phyloP scores from a whole-genome alignment of 306 rosid genomes.

The Cucurbita ficifolia region DNA sequence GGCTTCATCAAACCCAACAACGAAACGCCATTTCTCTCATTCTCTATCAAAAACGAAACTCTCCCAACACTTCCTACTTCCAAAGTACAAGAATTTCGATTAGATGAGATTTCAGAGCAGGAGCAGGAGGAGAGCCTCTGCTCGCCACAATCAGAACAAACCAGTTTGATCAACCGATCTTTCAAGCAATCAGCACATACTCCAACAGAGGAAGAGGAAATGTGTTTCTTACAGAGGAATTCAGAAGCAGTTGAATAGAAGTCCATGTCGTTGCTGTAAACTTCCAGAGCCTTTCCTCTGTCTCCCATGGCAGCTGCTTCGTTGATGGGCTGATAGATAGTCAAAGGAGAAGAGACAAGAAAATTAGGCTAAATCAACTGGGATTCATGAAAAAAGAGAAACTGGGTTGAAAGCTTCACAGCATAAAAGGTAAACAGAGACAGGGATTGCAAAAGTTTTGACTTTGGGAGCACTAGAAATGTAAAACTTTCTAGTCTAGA shows the following conservation, averaged over 20 bases:
- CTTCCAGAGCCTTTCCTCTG: slow-evolving; percentile 59
- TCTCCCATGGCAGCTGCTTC: slow-evolving; percentile 39
- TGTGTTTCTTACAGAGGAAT: slow-evolving; percentile 62
- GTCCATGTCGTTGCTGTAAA: slow-evolving; percentile 43
- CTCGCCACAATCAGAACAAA: slow-evolving; percentile 96
- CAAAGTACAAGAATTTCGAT: slow-evolving; percentile 65
- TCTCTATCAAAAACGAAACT: slow-evolving; percentile 81
- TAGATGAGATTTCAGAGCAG: slow-evolving; percentile 78
- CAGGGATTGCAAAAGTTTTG: slow-evolving; percentile 2
- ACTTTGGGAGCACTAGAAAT: background rate
- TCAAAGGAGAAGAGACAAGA: background rate
- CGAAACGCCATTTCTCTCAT: slow-evolving; percentile 39
- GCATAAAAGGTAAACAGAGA: background rate
- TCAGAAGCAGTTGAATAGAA: slow-evolving; percentile 62
- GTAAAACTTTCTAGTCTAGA: background rate
- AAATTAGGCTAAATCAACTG: background rate
- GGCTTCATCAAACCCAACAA: slow-evolving; percentile 15
- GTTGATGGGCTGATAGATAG: background rate
- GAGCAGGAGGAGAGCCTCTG: slow-evolving; percentile 96
- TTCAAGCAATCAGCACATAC: slow-evolving; percentile 78
- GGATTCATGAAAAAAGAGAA: slow-evolving; percentile 6
- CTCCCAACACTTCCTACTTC: slow-evolving; percentile 90
- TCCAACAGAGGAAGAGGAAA: slow-evolving; percentile 71
- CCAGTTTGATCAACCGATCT: slow-evolving; percentile 67
- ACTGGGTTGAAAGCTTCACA: background rate